Evolutionary conservation across 768 basidiomycete genomes (phyloP).

Genomic region (Coprinopsis sp.): DNA sequence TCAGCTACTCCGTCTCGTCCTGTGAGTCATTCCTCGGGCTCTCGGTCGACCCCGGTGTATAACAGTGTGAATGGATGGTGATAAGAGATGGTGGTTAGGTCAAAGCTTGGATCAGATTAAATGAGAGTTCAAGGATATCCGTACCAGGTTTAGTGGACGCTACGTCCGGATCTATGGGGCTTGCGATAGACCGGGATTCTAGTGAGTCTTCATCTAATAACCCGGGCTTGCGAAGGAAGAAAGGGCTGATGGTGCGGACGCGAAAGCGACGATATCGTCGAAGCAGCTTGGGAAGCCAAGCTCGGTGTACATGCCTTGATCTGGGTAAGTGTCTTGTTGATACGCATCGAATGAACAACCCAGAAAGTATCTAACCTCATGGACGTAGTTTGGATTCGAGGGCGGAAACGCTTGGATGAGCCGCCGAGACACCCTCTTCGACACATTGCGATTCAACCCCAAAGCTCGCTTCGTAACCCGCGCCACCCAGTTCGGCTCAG

Average conservation of each 20-base stretch:
- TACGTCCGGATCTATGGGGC: conserved; percentile 57
- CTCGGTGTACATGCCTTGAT: conserved; percentile 71
- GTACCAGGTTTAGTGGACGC: conserved; percentile 52
- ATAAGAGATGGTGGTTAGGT: conserved; percentile 43
- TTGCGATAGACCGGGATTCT: conserved; percentile 43
- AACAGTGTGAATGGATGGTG: too few relatives aligned
- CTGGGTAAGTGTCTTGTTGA: conserved; percentile 57
- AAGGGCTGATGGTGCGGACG: neutral
- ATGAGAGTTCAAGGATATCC: conserved; percentile 57
- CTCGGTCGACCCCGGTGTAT: too few relatives aligned
- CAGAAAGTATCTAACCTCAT: conserved; percentile 3
- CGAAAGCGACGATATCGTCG: conserved; percentile 49
- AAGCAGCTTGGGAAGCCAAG: conserved; percentile 65
- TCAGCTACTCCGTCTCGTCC: conserved; percentile 68
- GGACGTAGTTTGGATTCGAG: conserved; percentile 51
- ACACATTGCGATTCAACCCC: conserved; percentile 50
- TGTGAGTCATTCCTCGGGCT: too few relatives aligned
- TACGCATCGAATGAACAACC: neutral
- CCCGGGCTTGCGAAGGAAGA: neutral
- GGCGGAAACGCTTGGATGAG: conserved; percentile 45
- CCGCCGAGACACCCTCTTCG: conserved; percentile 49
- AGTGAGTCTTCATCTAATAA: conserved; percentile 34
- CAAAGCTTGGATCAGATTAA: conserved; percentile 49
- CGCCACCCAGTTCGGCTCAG: conserved; percentile 68
- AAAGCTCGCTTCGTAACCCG: conserved; percentile 64